phyloP scores from a whole-genome alignment of 768 basidiomycete genomes.

The Leccinum incarnatum region DNA sequence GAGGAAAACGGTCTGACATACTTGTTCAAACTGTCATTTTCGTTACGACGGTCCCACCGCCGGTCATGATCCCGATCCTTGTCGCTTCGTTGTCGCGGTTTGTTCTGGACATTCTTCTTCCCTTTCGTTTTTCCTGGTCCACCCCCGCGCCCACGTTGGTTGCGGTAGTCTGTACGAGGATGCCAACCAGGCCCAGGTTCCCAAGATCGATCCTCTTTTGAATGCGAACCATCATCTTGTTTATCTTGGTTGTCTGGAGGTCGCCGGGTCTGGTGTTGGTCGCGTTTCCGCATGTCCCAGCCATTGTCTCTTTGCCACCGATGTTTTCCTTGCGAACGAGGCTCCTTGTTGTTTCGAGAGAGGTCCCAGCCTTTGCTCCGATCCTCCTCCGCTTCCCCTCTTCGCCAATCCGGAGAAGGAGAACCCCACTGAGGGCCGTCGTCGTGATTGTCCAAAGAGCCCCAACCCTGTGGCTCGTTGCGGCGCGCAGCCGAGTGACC shows the following conservation, averaged over 20 bases:
- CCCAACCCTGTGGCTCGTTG: conserved; percentile 44
- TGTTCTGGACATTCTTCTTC: conserved; percentile 35
- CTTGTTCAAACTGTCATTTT: conserved; percentile 77
- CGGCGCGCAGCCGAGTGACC: conserved; percentile 44
- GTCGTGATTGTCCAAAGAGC: conserved; percentile 41
- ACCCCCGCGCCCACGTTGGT: conserved; percentile 38
- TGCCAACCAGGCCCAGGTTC: conserved; percentile 73
- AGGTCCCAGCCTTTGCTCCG: conserved; percentile 37
- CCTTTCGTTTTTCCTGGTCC: conserved; percentile 36
- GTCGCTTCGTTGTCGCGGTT: conserved; percentile 33
- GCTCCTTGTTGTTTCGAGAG: conserved; percentile 38
- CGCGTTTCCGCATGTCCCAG: conserved; percentile 52
- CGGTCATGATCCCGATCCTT: conserved; percentile 27
- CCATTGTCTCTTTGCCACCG: conserved; percentile 40
- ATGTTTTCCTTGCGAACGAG: conserved; percentile 28
- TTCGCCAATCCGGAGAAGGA: conserved; percentile 44
- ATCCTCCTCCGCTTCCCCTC: conserved; percentile 37
- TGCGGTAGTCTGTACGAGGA: conserved; percentile 41
- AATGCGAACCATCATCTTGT: conserved; percentile 21
- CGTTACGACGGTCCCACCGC: conserved; percentile 40
- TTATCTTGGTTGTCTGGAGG: conserved; percentile 28
- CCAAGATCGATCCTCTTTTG: conserved; percentile 60
- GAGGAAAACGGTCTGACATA: conserved; percentile 35
- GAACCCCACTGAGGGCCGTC: conserved; percentile 41
- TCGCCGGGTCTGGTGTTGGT: conserved; percentile 40